Evolutionary conservation across 768 basidiomycete species (phyloP).

Genomic region (Termitomyces sp.): DNA sequence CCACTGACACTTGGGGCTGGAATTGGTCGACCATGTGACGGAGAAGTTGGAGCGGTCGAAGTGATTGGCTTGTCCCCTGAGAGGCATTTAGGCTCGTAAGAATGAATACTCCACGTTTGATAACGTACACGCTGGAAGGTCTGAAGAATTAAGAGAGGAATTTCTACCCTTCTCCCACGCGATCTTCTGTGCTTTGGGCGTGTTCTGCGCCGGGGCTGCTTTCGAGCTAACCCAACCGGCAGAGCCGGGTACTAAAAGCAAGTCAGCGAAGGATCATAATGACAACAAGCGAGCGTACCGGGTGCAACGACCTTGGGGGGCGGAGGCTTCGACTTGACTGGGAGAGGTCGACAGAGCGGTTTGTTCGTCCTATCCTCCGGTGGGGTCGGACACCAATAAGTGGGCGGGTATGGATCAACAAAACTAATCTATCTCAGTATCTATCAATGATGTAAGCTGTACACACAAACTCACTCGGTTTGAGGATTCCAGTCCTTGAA

Average conservation of each 20-base stretch:
- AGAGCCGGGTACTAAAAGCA: constrained; percentile 32
- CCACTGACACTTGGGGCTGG: not conserved
- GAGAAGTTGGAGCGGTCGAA: not conserved
- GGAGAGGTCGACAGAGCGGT: constrained; percentile 39
- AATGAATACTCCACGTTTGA: not conserved
- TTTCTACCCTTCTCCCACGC: constrained; percentile 17
- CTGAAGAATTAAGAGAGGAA: not conserved
- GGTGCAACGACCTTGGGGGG: constrained; percentile 21
- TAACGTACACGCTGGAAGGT: constrained; percentile 6
- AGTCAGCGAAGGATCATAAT: not conserved
- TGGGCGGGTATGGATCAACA: constrained; percentile 34
- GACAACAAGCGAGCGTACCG: constrained; percentile 16
- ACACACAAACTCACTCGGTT: constrained; percentile 23
- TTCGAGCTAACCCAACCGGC: constrained; percentile 23
- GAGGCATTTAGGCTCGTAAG: not conserved
- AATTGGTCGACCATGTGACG: not conserved
- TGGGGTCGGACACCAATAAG: constrained; percentile 35
- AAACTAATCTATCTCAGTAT: constrained; percentile 18
- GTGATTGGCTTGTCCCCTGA: constrained; percentile 19
- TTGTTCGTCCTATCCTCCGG: constrained; percentile 39
- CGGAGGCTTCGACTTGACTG: constrained; percentile 26
- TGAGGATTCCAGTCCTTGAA: constrained; percentile 34
- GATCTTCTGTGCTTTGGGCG: constrained; percentile 7
- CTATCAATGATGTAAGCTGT: not conserved
- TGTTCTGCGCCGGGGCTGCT: constrained; percentile 1